A percentile compares a stretch with the other conserved stretches of the same genome.
phyloP scores from a whole-genome alignment of 2,329 filamentous ascomycete species.

The Pseudocercospora fuligena region DNA sequence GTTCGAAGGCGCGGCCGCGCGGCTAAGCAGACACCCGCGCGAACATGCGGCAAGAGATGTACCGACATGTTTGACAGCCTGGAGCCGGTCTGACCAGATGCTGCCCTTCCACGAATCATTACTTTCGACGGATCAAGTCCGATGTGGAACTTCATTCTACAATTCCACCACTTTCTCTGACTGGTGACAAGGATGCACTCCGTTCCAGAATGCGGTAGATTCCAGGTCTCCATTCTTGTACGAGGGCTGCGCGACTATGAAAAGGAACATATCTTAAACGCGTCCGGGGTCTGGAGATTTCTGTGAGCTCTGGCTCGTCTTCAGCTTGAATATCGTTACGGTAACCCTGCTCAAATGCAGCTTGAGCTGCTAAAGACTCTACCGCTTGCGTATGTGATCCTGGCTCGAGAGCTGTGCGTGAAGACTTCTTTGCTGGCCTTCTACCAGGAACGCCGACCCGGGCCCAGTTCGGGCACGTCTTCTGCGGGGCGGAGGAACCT shows the following conservation, averaged over 20 bases:
- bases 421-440: neutral
- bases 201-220: neutral
- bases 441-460: constrained; percentile 18
- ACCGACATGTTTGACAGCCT: constrained; percentile 17
- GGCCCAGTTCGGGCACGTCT: constrained; percentile 8
- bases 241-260: constrained; percentile 6
- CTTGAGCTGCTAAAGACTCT: neutral
- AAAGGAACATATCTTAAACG: neutral
- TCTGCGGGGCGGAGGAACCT: constrained; percentile 12
- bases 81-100: constrained; percentile 12
- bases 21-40: constrained; percentile 10
- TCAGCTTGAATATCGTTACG: no score
- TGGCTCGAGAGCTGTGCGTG: neutral
- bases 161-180: neutral
- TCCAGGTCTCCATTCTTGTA: constrained; percentile 8
- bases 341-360: no score
- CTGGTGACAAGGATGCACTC: neutral
- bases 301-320: no score
- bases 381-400: neutral
- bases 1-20: constrained; percentile 7
- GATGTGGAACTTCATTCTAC: constrained; percentile 1
- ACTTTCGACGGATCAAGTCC: neutral
- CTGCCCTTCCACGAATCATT: constrained; percentile 6
- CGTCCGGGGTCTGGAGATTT: no score
- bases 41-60: constrained; percentile 10